Evolutionary conservation across 495 filamentous ascomycete species (phyloP).

Genomic region (Endocarpon pusillum): DNA sequence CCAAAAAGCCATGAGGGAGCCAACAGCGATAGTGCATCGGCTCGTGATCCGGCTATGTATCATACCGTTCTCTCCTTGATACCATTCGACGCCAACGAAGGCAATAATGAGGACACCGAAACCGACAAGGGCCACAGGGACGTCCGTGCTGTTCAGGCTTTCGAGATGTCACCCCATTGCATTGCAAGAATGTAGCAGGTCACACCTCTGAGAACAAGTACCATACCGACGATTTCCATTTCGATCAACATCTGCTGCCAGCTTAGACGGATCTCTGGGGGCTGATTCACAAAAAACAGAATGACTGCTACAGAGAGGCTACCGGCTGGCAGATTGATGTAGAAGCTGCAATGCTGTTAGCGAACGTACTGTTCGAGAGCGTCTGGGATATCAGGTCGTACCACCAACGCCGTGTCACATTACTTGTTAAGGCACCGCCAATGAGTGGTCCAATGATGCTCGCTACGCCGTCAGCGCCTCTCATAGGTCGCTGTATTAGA

Average conservation of each 20-base stretch:
- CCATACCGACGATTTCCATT: conserved; percentile 1
- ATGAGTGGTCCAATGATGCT: conserved; percentile 28
- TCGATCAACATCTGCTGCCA: conserved; percentile 18
- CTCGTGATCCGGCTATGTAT: conserved; percentile 26
- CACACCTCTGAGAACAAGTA: background rate
- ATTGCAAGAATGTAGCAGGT: conserved; percentile 13
- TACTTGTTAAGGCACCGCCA: conserved; percentile 28
- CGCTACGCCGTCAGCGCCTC: conserved; percentile 22
- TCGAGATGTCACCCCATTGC: conserved; percentile 21
- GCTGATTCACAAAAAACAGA: conserved; percentile 22
- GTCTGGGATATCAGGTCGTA: no score
- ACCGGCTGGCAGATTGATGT: conserved; percentile 36
- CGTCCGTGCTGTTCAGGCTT: conserved; percentile 16
- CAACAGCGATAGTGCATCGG: conserved; percentile 26
- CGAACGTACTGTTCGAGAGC: no score
- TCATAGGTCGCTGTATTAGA: no score
- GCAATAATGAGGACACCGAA: conserved; percentile 14
- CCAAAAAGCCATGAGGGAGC: conserved; percentile 29
- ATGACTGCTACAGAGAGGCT: conserved; percentile 20
- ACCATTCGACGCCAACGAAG: conserved; percentile 13
- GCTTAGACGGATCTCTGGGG: conserved; percentile 13
- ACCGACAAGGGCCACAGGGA: conserved; percentile 20
- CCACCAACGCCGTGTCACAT: conserved; percentile 32
- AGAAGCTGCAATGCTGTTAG: no score
- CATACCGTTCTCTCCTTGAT: conserved; percentile 3